These are phyloP conservation scores for Neurospora africana DNA, from an alignment of 495 filamentous ascomycete genomes.

Conservation along the genomic window DNA sequence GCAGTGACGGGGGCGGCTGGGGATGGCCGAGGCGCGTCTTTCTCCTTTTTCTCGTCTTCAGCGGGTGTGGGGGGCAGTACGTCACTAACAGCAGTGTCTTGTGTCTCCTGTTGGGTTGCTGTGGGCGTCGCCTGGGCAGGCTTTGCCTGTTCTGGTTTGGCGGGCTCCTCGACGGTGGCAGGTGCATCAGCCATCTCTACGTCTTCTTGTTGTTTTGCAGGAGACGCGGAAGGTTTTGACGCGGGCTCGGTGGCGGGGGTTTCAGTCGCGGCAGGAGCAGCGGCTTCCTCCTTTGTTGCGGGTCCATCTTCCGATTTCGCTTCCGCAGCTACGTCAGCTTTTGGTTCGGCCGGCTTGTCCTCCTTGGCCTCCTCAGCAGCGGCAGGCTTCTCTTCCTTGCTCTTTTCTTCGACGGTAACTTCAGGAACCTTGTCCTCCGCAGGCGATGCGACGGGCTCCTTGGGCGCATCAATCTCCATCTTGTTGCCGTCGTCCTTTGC, in stretches of 20 bases:
- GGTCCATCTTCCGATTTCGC: constrained; percentile 7
- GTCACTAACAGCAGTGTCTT: constrained; percentile 20
- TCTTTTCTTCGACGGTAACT: neutral
- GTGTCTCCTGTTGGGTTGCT: constrained; percentile 11
- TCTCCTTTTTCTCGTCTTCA: constrained; percentile 8
- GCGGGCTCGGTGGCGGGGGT: neutral
- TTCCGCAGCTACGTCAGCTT: constrained; percentile 1
- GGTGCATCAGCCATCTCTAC: constrained; percentile 22
- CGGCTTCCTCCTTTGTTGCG: constrained; percentile 9
- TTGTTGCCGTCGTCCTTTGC: neutral
- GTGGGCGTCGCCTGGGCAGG: neutral
- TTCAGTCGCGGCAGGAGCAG: neutral
- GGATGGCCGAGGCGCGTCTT: constrained; percentile 7
- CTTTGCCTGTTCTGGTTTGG: neutral
- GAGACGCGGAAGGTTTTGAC: neutral
- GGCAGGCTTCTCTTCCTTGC: constrained; percentile 7
- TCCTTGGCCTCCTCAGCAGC: constrained; percentile 8
- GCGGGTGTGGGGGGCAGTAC: constrained; percentile 13
- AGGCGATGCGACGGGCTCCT: neutral
- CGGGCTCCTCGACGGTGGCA: neutral
- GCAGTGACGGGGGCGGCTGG: constrained; percentile 11
- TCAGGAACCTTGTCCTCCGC: neutral
- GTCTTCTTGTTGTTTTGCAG: constrained; percentile 5
- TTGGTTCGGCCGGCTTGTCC: constrained; percentile 4
- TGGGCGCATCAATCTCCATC: neutral